Percentiles rank a stretch among this genome's conserved stretches.
Conservation (phyloP, 2,329 filamentous ascomycete species). For the Didymella arachidicola region DNA sequence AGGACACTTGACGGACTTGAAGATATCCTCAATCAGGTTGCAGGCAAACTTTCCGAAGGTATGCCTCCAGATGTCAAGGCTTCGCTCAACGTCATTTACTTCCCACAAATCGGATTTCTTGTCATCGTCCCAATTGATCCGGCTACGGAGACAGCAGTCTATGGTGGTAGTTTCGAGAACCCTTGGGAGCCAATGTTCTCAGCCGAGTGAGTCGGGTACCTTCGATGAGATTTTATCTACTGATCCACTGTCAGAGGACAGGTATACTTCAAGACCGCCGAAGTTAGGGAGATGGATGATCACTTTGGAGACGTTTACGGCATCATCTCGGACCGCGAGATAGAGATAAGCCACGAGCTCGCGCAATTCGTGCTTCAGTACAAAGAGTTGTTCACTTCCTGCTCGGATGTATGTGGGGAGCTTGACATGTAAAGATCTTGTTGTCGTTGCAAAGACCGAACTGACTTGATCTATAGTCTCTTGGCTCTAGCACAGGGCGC, state of each 20-base stretch:
- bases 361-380: slow-evolving; percentile 74
- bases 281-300: slow-evolving; percentile 81
- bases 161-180: slow-evolving; percentile 66
- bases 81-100: slow-evolving; percentile 80
- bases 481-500: slow-evolving; percentile 82
- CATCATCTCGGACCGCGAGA: slow-evolving; percentile 87
- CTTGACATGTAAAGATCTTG: slow-evolving; percentile 67
- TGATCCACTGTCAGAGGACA: slow-evolving; percentile 52
- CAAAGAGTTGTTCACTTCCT: slow-evolving; percentile 69
- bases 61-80: slow-evolving; percentile 66
- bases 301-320: slow-evolving; percentile 86
- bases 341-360: slow-evolving; percentile 83
- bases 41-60: slow-evolving; percentile 66
- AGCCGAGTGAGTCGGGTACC: slow-evolving; percentile 59
- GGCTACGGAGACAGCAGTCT: slow-evolving; percentile 65
- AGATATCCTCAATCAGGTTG: slow-evolving; percentile 72
- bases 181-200: slow-evolving; percentile 81
- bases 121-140: slow-evolving; percentile 73
- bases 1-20: slow-evolving; percentile 79
- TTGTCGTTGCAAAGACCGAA: background rate
- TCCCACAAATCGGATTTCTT: slow-evolving; percentile 90
- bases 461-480: slow-evolving; percentile 60
- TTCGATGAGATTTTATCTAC: background rate
- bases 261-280: slow-evolving; percentile 85
- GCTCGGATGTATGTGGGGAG: slow-evolving; percentile 85